phyloP scores from a whole-genome alignment of 2,329 filamentous ascomycete species.

The Cercospora beticola region DNA sequence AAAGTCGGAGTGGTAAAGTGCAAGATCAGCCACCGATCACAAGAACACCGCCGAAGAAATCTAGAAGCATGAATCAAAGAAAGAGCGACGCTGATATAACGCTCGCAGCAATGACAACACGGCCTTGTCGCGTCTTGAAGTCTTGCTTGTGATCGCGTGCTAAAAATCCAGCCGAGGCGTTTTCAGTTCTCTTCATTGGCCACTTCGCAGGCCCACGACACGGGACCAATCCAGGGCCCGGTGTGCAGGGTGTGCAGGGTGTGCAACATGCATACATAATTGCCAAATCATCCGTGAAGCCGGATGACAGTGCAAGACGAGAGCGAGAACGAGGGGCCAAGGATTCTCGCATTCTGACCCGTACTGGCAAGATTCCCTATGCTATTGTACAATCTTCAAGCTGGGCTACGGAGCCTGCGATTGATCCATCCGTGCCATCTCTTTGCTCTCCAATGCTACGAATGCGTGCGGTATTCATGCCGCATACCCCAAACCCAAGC shows the following conservation, averaged over 20 bases:
- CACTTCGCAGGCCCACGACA: not conserved
- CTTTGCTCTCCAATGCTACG: not conserved
- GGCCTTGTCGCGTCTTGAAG: not conserved
- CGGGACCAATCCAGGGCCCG: not conserved
- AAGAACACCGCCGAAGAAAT: not conserved
- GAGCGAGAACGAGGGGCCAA: slow-evolving; percentile 16
- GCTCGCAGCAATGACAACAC: not conserved
- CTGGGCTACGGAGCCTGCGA: not conserved
- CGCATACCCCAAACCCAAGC: not conserved
- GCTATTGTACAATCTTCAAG: not conserved
- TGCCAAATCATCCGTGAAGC: not conserved
- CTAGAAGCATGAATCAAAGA: not conserved
- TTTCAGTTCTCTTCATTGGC: not conserved
- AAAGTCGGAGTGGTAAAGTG: not conserved
- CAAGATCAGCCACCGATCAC: not conserved
- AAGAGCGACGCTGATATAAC: not conserved
- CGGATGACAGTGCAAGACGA: slow-evolving; percentile 6
- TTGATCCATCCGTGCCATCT: not conserved
- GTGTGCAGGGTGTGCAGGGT: not conserved
- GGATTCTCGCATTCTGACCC: not conserved
- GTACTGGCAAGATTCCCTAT: not conserved
- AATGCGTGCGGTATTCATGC: not conserved
- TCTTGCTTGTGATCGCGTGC: slow-evolving; percentile 8
- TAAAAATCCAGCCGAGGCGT: not conserved
- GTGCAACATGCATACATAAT: not conserved